Evolutionary conservation across 2,329 filamentous ascomycete species (phyloP).

Genomic region (Paracorniculantispora psalliotae): DNA sequence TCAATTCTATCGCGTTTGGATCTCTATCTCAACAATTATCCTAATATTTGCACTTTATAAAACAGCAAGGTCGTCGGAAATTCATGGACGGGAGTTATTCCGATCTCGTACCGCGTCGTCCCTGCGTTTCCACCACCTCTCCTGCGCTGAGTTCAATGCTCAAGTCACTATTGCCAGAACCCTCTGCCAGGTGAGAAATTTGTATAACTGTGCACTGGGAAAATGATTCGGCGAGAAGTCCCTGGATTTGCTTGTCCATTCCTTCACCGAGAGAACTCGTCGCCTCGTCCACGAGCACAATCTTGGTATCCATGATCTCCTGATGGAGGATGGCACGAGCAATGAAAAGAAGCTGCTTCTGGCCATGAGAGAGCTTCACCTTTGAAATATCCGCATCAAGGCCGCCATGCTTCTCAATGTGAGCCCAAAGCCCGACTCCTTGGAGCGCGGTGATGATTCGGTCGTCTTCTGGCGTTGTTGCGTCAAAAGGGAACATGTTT

Average conservation of each 20-base stretch:
- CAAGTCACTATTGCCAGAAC: conserved; percentile 2
- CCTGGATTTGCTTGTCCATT: conserved; percentile 15
- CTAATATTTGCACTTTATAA: background rate
- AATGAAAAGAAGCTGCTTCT: conserved; percentile 19
- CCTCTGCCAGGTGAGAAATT: conserved; percentile 16
- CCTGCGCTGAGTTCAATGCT: background rate
- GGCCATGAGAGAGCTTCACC: conserved; percentile 14
- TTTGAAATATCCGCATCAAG: conserved; percentile 14
- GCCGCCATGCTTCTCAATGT: conserved; percentile 14
- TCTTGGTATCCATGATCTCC: conserved; percentile 13
- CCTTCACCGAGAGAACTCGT: conserved; percentile 18
- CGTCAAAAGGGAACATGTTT: conserved; percentile 13
- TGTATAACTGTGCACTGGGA: conserved; percentile 15
- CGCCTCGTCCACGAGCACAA: conserved; percentile 20
- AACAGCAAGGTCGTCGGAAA: too few relatives aligned
- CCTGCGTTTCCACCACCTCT: background rate
- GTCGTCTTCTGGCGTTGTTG: background rate
- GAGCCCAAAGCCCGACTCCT: conserved; percentile 14
- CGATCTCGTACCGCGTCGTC: background rate
- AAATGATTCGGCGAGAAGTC: conserved; percentile 16
- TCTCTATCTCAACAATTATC: background rate
- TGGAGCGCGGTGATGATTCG: conserved; percentile 14
- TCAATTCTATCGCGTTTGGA: too few relatives aligned
- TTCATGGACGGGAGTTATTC: too few relatives aligned
- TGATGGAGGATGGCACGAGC: conserved; percentile 18